Evolutionary conservation across 306 rosid genomes (phyloP), one percentile per base, ranked within the genome.

Genomic region (Clitoria ternatea): DNA sequence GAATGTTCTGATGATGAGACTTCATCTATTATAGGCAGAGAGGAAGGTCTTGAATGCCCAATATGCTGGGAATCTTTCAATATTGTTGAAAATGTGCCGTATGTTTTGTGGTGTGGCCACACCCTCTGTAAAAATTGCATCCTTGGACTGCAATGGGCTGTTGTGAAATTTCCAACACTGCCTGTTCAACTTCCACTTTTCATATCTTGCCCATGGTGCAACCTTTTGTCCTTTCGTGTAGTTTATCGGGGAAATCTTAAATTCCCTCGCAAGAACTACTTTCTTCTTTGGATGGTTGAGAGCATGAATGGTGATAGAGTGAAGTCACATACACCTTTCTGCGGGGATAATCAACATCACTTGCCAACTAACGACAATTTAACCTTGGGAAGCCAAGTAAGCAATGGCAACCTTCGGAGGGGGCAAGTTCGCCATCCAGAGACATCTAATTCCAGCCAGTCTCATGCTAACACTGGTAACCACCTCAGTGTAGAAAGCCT

Each of bases 261-360:
- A 73, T 94, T 87, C 85, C 98, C 98, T 69, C 91, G 87, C 66
- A 94, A 94, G 86, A 94, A 94, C 81, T 90, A 87, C 87, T 94
- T 94, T 72, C 98, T 94, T 77, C 88, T 94, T n/a, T 94, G 98
- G 98, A 94, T 94, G 98, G 91, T 94, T 68, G 98, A 94, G 79
- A 86, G 90, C 88, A 94, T 90, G 90, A 91, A 89, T 63, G 98
- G 91, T 23, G 97, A 94, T 53, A 81, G 97, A 82, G 85, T 48
- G 56, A 87, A 90, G 62, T 82, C 90, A 50, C 89, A 68, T 70
- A 84, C 90, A 59, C 61, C 85, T 70, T 79, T 37, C 66, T 56
- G 81, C 19, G 88, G 83, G 48, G 97, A 94, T 80, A 69, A 73
- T 68, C 89, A 80, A 17, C 74, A 86, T 32, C 78, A 37, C 35